phyloP scores from a whole-genome alignment of 345 rosid genomes.

The Erysimum cheiranthoides region DNA sequence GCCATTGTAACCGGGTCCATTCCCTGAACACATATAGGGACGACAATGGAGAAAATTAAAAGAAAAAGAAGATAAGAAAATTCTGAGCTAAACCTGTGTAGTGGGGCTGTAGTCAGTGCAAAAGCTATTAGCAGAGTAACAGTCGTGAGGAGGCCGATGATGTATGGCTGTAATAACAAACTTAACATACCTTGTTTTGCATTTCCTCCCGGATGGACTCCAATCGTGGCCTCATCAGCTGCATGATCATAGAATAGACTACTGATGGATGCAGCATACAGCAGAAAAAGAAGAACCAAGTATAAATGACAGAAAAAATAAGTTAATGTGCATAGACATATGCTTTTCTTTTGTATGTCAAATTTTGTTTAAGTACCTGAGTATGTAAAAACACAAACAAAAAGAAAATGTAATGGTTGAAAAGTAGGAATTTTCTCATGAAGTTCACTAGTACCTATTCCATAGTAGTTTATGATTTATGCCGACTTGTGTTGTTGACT shows the following conservation, averaged over 20 bases:
- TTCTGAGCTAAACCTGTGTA: conserved; percentile 3
- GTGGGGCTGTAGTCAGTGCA: conserved; percentile 9
- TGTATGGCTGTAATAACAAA: conserved; percentile 28
- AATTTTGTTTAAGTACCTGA: neutral
- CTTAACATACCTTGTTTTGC: conserved; percentile 54
- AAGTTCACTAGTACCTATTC: conserved; percentile 1
- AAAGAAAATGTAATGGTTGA: neutral
- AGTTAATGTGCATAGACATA: neutral
- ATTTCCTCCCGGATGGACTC: conserved; percentile 66
- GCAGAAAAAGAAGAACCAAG: neutral
- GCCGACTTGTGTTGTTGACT: neutral
- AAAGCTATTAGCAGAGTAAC: conserved; percentile 21
- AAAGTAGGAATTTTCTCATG: conserved; percentile 6
- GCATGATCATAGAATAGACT: conserved; percentile 49
- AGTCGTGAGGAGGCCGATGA: neutral
- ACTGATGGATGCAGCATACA: conserved; percentile 20
- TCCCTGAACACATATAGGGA: conserved; percentile 47
- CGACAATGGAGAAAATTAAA: conserved; percentile 6
- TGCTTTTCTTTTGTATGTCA: conserved; percentile 11
- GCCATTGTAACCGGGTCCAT: conserved; percentile 56
- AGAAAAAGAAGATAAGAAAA: neutral
- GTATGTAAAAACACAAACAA: neutral
- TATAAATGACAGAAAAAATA: conserved; percentile 9
- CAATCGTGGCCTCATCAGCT: conserved; percentile 72
- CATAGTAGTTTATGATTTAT: neutral